Percentiles rank a stretch among this genome's conserved stretches.
Evolutionary conservation across 805 yeast species (phyloP).

Genomic region (Torulaspora gathmanii): DNA sequence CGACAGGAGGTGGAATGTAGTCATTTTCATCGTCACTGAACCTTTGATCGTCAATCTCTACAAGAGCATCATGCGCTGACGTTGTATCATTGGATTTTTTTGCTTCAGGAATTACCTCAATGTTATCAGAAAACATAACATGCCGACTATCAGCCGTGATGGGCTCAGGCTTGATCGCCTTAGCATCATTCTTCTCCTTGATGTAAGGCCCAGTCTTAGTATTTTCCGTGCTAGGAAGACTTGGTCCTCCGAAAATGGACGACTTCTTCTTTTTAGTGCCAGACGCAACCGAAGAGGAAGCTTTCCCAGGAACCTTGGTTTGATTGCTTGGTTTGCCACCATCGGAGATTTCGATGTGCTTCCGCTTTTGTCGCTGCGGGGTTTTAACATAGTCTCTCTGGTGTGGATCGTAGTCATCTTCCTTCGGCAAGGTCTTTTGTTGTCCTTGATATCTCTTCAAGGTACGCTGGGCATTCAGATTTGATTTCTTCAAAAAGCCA

Average conservation of each 20-base stretch:
- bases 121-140: conserved; percentile 25
- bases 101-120: conserved; percentile 11
- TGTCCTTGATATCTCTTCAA: conserved; percentile 13
- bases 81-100: background rate
- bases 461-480: conserved; percentile 15
- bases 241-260: conserved; percentile 31
- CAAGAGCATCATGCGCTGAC: background rate
- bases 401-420: conserved; percentile 13
- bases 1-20: conserved; percentile 11
- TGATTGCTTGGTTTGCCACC: conserved; percentile 1
- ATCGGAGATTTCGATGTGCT: conserved; percentile 2
- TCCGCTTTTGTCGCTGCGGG: conserved; percentile 4
- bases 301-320: background rate
- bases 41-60: background rate
- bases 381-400: conserved; percentile 9
- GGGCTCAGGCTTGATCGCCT: conserved; percentile 4
- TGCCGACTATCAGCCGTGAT: conserved; percentile 12
- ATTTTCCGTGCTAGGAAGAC: conserved; percentile 10
- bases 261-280: conserved; percentile 32
- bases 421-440: conserved; percentile 7
- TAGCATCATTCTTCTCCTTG: conserved; percentile 14
- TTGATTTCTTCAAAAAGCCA: conserved; percentile 26
- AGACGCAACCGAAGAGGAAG: conserved; percentile 2
- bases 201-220: conserved; percentile 13
- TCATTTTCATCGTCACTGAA: conserved; percentile 15